Evolutionary conservation across 2,329 filamentous ascomycete species (phyloP).

Genomic region (Neonectria magnoliae): DNA sequence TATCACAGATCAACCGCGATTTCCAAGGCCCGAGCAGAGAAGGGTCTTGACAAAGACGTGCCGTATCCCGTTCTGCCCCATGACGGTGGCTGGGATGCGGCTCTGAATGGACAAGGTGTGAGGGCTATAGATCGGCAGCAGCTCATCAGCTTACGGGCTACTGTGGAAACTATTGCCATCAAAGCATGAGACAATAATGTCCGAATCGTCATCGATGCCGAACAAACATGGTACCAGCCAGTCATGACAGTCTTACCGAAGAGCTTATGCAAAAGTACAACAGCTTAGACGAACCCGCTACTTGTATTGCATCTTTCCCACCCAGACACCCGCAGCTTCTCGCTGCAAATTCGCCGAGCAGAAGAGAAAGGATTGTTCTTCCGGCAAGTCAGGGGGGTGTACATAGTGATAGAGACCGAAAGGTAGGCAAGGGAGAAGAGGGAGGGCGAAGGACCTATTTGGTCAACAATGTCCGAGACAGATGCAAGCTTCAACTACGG

Average conservation of each 20-base stretch:
- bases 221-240: slow-evolving; percentile 36
- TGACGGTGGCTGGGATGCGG: slow-evolving; percentile 34
- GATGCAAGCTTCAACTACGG: slow-evolving; percentile 30
- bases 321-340: slow-evolving; percentile 35
- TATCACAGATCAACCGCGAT: slow-evolving; percentile 30
- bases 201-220: slow-evolving; percentile 35
- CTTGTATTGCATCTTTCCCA: slow-evolving; percentile 35
- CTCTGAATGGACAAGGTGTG: slow-evolving; percentile 28
- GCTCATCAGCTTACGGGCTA: slow-evolving; percentile 20
- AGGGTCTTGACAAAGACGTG: slow-evolving; percentile 29
- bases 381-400: slow-evolving; percentile 26
- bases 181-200: slow-evolving; percentile 32
- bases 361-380: slow-evolving; percentile 34
- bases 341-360: slow-evolving; percentile 31
- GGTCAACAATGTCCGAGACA: slow-evolving; percentile 18
- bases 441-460: slow-evolving; percentile 20
- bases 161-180: slow-evolving; percentile 26
- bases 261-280: slow-evolving; percentile 40
- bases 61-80: slow-evolving; percentile 34
- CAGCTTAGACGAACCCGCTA: slow-evolving; percentile 28
- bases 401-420: slow-evolving; percentile 26
- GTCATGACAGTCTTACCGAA: slow-evolving; percentile 34
- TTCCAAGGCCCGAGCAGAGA: slow-evolving; percentile 22
- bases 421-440: slow-evolving; percentile 23
- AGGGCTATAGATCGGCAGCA: slow-evolving; percentile 27